These are phyloP conservation scores for Fonsecaea nubica DNA, from an alignment of 2,329 filamentous ascomycete genomes.

Conservation along the genomic window DNA sequence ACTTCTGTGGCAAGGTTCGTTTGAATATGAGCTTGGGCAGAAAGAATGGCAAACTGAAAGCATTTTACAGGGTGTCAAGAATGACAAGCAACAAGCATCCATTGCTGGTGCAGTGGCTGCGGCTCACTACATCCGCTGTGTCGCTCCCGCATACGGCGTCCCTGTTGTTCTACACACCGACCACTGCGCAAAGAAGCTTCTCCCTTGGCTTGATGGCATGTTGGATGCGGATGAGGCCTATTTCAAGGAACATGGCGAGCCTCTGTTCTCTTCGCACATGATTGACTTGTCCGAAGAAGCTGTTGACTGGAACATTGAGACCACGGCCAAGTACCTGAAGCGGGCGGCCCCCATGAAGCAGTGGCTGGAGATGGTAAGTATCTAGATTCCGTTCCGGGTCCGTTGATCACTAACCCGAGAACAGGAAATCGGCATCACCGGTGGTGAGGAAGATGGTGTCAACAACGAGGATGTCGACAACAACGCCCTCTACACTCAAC, in stretches of 20 bases:
- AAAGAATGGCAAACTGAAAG: conserved; percentile 17
- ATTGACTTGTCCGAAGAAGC: conserved; percentile 94
- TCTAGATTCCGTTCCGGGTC: conserved; percentile 35
- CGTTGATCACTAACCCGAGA: conserved; percentile 16
- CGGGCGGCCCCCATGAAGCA: conserved; percentile 96
- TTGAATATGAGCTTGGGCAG: conserved; percentile 15
- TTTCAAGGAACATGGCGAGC: conserved; percentile 92
- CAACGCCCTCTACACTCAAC: conserved; percentile 95
- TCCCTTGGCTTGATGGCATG: conserved; percentile 97
- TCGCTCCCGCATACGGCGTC: conserved; percentile 86
- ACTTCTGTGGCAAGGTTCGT: conserved; percentile 82
- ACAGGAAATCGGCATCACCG: conserved; percentile 87
- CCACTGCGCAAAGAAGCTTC: conserved; percentile 99
- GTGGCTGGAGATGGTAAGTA: conserved; percentile 91
- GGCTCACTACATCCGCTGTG: conserved; percentile 88
- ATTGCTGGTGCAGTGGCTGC: conserved; percentile 86
- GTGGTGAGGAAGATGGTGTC: conserved; percentile 96
- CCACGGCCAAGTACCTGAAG: conserved; percentile 91
- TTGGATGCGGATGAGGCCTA: conserved; percentile 90
- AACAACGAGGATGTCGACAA: conserved; percentile 99
- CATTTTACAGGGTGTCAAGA: conserved; percentile 69
- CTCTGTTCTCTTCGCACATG: conserved; percentile 97
- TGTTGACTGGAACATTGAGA: conserved; percentile 88
- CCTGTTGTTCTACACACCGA: conserved; percentile 96
- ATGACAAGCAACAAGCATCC: conserved; percentile 83